Evolutionary conservation across 495 filamentous ascomycete species (phyloP).

Genomic region (Mytilinidion resinicola): DNA sequence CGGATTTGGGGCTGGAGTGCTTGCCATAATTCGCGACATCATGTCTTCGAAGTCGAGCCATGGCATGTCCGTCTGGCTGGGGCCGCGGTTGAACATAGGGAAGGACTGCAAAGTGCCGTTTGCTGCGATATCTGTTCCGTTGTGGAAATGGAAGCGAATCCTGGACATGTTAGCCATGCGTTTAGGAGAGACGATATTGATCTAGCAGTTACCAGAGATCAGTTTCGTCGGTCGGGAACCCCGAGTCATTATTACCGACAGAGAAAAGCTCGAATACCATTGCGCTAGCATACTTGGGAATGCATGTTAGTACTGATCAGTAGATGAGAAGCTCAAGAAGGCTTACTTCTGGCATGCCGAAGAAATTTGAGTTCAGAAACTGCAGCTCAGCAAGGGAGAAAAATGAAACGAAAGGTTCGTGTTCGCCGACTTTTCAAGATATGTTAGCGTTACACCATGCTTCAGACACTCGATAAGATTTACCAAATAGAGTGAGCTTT

Average conservation of each 20-base stretch:
- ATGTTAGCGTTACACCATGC: too few species aligned
- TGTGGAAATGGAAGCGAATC: conserved; percentile 73
- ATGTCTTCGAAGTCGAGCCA: conserved; percentile 58
- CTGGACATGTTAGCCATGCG: too few species aligned
- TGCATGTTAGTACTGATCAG: too few species aligned
- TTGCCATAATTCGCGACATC: conserved; percentile 51
- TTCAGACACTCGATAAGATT: conserved; percentile 41
- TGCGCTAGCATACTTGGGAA: conserved; percentile 50
- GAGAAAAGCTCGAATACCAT: conserved; percentile 67
- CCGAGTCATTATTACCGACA: conserved; percentile 33
- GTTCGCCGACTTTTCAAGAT: conserved; percentile 49
- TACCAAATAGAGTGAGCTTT: conserved; percentile 44
- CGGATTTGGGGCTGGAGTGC: too few species aligned
- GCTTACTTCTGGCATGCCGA: conserved; percentile 50
- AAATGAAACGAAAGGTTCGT: conserved; percentile 65
- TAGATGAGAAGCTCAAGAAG: too few species aligned
- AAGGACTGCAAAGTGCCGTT: conserved; percentile 41
- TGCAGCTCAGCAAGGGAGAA: conserved; percentile 58
- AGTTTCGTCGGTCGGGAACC: conserved; percentile 45
- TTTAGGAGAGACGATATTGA: too few species aligned
- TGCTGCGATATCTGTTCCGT: conserved; percentile 43
- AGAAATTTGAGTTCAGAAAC: conserved; percentile 54
- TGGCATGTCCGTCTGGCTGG: conserved; percentile 47
- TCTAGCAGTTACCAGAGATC: conserved; percentile 43
- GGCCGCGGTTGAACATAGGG: conserved; percentile 54